Percentiles rank a stretch among this genome's conserved stretches.
phyloP scores from a whole-genome alignment of 2,329 filamentous ascomycete genomes.

The Intubia oerlemansii region DNA sequence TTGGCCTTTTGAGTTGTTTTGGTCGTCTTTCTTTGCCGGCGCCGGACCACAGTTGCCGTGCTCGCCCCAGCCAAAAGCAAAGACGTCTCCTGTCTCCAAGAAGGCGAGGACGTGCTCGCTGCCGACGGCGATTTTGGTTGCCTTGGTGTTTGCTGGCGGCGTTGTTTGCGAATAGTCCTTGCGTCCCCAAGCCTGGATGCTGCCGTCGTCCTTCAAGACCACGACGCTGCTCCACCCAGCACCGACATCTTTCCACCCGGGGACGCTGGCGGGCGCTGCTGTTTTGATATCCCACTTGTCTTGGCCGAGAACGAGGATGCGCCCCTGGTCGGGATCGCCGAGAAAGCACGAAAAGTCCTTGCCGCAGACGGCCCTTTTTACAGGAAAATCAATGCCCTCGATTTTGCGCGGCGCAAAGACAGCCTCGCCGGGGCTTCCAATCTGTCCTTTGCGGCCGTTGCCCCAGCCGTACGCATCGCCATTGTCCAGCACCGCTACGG shows the following conservation, averaged over 20 bases:
- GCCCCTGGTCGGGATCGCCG: slow-evolving; percentile 28
- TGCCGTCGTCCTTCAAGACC: slow-evolving; percentile 39
- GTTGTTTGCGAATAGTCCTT: slow-evolving; percentile 69
- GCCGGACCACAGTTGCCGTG: slow-evolving; percentile 79
- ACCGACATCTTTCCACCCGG: slow-evolving; percentile 43
- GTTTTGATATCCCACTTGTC: slow-evolving; percentile 51
- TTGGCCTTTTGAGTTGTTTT: slow-evolving; percentile 48
- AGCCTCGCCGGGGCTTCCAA: slow-evolving; percentile 37
- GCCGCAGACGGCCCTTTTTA: slow-evolving; percentile 50
- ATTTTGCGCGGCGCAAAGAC: slow-evolving; percentile 41
- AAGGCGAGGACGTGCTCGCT: slow-evolving; percentile 78
- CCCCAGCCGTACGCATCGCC: slow-evolving; percentile 81
- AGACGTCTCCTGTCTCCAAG: slow-evolving; percentile 39
- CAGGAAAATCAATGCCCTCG: slow-evolving; percentile 34
- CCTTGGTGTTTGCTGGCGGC: slow-evolving; percentile 31
- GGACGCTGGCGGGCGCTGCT: slow-evolving; percentile 27
- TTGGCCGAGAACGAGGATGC: slow-evolving; percentile 46
- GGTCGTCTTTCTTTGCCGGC: slow-evolving; percentile 20
- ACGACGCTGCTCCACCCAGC: slow-evolving; percentile 73
- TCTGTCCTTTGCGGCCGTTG: slow-evolving; percentile 63
- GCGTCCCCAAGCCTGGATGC: slow-evolving; percentile 55
- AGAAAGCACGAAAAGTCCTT: slow-evolving; percentile 69
- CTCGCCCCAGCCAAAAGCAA: slow-evolving; percentile 93
- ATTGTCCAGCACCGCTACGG: slow-evolving; percentile 48
- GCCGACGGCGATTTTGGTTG: slow-evolving; percentile 51